Base-by-base conservation (phyloP, 495 filamentous ascomycete species). In the Neurospora sublineolata region DNA sequence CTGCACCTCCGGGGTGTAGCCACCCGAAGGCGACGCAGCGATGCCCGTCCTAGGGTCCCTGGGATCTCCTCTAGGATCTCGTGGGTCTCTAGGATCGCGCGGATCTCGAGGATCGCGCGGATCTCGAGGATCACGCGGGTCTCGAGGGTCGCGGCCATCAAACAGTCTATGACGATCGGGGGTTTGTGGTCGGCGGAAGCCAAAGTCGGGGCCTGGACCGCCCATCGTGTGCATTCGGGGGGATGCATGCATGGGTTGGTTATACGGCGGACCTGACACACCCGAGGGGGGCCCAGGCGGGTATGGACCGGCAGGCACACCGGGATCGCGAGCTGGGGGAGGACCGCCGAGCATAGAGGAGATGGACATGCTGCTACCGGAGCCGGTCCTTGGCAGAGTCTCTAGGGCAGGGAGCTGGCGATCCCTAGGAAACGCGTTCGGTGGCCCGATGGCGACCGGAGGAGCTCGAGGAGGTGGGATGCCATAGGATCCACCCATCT, bases 311-410 rank as follows among this genome's bases (percentile, higher is more conserved):
- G 85, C 79, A 33, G 81, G 79, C 60, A 86, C 78, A 10, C 80
- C 79, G n/a, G 77, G 77, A 73, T 92, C 87, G 69, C 87, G 83
- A 60, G 80, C 73, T 9, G 83, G 77, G 20, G 87, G 79, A 42
- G 90, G 87, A n/a, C 88, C 88, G 64, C 90, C 90, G 27, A 99
- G 87, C 86, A 99, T 93, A 27, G 95, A 92, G 10, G 93, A 95
- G 76, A 99, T 99, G 27, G 95, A 97, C 95, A 99, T 98, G 83
- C 91, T 92, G 80, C 91, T 91, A 16, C 89, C 88, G 11, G 81
- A 79, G 68, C 77, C 78, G 6, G 82, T 79, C 71, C 86, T 80
- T 9, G 83, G 75, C 36, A 87, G 78, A 5, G 86, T 80, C 73
- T 84, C 82, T 44, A 87, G 74, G 3, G 85, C 80, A 37, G 87